Base-by-base conservation (phyloP, 495 filamentous ascomycete species). In the Penicillium desertorum region DNA sequence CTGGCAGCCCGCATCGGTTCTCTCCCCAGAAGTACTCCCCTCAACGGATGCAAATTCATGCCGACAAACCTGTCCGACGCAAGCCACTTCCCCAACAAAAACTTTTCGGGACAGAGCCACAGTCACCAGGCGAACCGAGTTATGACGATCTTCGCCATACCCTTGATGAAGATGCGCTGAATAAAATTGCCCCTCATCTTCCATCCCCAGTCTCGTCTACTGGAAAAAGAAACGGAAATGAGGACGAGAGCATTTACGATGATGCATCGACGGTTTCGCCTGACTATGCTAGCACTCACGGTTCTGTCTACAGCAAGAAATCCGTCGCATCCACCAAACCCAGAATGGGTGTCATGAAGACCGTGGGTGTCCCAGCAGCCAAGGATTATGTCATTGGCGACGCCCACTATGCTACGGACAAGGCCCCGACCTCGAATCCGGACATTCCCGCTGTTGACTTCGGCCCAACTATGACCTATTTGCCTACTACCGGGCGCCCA, bases 381-480 rank as follows among this genome's bases (percentile, higher is more conserved):
- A 79, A 79, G 27, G 69, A 80, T 34, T 69, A 83, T 22, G 76
- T 87, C 43, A 82, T 88, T 59, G 85, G 86, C 5, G 85, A 88
- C 69, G 75, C 77, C 54, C 81, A 70, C 52, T 88, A 86, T 54
- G 64, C 73, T 27, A 61, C 74, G 17, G 71, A 76, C 32, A 69
- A 66, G 50, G 56, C 60, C 44, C 41, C 60, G 50, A 53, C 69
- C 55, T 41, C 63, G 65, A 76, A 70, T 54, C 55, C 80, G 20
- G 81, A 85, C 45, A 88, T 95, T 54, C 90, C 91, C 2, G 72
- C 75, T 9, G 81, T 98, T 57, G 88, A 98, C 65, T 98, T 98
- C 69, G 93, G 93, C 0, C 90, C 85, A 17, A 97, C 93, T 2
- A 71, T 83, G 67, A 71, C 76, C 1, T 76, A 86, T 54, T 86